These are phyloP conservation scores for Teunomyces funiuensis DNA, from an alignment of 805 yeast species.

Conservation along the genomic window DNA sequence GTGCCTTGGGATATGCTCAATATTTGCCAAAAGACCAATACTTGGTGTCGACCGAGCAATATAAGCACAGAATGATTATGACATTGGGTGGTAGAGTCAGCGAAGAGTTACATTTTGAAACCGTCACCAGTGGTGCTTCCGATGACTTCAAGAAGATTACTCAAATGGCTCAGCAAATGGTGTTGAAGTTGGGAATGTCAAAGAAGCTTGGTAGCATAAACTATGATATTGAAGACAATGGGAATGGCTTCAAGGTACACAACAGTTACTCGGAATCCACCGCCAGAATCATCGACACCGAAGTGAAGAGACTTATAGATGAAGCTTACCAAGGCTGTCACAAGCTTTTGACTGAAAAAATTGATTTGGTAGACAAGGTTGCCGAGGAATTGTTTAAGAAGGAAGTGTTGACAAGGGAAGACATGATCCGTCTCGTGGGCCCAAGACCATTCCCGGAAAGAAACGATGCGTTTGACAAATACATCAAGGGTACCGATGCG, in stretches of 20 bases:
- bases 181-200: slow-evolving; percentile 86
- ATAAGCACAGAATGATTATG: slow-evolving; percentile 87
- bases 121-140: slow-evolving; percentile 89
- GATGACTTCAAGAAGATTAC: slow-evolving; percentile 94
- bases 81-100: slow-evolving; percentile 90
- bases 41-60: slow-evolving; percentile 72
- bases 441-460: slow-evolving; percentile 75
- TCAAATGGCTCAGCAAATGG: slow-evolving; percentile 87
- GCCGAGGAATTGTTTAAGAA: slow-evolving; percentile 71
- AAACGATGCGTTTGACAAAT: slow-evolving; percentile 88
- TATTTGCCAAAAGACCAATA: slow-evolving; percentile 89
- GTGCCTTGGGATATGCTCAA: slow-evolving; percentile 95
- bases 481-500: slow-evolving; percentile 55
- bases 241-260: slow-evolving; percentile 49
- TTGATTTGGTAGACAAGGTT: slow-evolving; percentile 61
- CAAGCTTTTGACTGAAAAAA: slow-evolving; percentile 55
- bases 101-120: slow-evolving; percentile 82
- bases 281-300: slow-evolving; percentile 63
- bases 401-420: slow-evolving; percentile 80
- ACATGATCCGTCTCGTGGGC: slow-evolving; percentile 74
- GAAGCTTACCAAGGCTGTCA: slow-evolving; percentile 65
- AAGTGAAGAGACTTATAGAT: slow-evolving; percentile 63
- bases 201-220: slow-evolving; percentile 67
- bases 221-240: slow-evolving; percentile 48
- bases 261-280: slow-evolving; percentile 74